Evolutionary conservation across 768 basidiomycete species (phyloP).

Genomic region (Hypsizygus marmoreus): DNA sequence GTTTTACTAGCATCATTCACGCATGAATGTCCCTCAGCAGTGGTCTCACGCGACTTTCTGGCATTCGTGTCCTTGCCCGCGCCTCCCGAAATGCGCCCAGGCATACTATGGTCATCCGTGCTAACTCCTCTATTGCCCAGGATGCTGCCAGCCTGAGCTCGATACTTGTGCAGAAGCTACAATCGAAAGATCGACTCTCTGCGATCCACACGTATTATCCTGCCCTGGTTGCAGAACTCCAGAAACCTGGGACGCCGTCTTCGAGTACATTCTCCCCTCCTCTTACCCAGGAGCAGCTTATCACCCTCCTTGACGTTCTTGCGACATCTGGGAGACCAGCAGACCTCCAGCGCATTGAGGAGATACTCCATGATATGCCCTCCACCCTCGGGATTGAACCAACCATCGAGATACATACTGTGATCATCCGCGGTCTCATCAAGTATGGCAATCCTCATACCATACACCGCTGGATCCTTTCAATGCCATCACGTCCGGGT

Average conservation of each 20-base stretch:
- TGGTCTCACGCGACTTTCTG: conserved; percentile 39
- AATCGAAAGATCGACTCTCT: conserved; percentile 24
- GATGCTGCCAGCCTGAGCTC: conserved; percentile 12
- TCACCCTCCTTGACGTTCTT: conserved; percentile 44
- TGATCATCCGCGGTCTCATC: conserved; percentile 51
- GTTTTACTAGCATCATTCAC: conserved; percentile 26
- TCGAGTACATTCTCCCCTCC: conserved; percentile 24
- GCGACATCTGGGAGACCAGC: conserved; percentile 51
- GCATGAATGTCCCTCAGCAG: conserved; percentile 69
- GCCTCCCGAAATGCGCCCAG: conserved; percentile 16
- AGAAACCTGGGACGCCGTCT: conserved; percentile 12
- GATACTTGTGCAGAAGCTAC: conserved; percentile 24
- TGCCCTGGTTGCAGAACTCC: conserved; percentile 23
- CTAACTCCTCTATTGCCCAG: conserved; percentile 11
- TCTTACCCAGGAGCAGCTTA: conserved; percentile 33
- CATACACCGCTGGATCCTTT: conserved; percentile 50
- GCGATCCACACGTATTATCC: conserved; percentile 40
- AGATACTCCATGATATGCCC: conserved; percentile 52
- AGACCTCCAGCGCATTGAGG: conserved; percentile 56
- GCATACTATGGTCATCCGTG: conserved; percentile 16
- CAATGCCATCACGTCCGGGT: conserved; percentile 54
- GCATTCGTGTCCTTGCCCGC: conserved; percentile 22
- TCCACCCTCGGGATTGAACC: conserved; percentile 47
- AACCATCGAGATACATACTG: conserved; percentile 47
- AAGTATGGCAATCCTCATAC: conserved; percentile 43